Evolutionary conservation across 305 asterid species (phyloP), one percentile per base, ranked within the genome.

Genomic region (Fraxinus greggii): DNA sequence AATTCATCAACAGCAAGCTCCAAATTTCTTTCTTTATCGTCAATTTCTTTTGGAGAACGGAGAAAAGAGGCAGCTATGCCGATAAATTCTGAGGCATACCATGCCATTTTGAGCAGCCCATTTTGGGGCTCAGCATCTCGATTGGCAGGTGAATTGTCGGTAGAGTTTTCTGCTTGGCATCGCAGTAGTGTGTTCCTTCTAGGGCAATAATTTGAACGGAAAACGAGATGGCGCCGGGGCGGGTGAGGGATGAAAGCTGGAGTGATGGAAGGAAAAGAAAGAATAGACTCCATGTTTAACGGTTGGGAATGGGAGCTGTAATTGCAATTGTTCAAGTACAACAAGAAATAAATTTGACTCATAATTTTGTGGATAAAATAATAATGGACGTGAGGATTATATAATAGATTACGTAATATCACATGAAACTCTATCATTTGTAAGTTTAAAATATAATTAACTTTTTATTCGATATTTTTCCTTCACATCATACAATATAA

Each of bases 61-160:
- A 94, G 83, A 75, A 92, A 40, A 28, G 99, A 94, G 70, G 97
- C 99, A 17, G 94, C 99, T 79, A 95, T 76, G 8, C 99, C 99
- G 51, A 94, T 96, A 73, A 92, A 77, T 77, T 93, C 99, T 0
- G 99, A 94, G 78, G 93, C 92, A 38, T 94, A 94, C 97, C 99
- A 95, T 28, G 98, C 99, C 31, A 88, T 31, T 88, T 88, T 91
- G 76, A 94, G 93, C 88, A 94, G 81, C 84, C 85, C 72, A 75
- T 94, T 95, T 81, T 92, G 93, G 56, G 97, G 88, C 77, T 86
- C 88, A 0, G 91, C 75, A 56, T 76, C 85, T 76, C 73, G 78
- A 76, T 82, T 79, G 3, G 81, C 81, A 13, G 85, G 72, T 23
- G 89, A 48, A 15, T 84, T 72, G 9, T 85, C 69, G 21, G 82